A percentile compares a stretch with the other conserved stretches of the same genome.
Evolutionary conservation across 257 asterid genomes (phyloP).

Genomic region (Solanum virginianum): DNA sequence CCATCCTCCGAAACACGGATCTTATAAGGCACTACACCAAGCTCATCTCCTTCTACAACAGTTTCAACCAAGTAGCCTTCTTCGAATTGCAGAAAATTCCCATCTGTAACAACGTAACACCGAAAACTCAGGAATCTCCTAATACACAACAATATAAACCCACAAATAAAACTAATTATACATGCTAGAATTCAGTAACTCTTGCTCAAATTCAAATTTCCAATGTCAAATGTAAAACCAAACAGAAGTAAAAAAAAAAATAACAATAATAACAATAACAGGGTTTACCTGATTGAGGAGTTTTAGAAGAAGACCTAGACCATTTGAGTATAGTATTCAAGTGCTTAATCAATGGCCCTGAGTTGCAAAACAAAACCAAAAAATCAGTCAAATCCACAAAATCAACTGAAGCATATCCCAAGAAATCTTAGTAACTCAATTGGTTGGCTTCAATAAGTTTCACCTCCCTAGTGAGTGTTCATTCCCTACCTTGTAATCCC

Average conservation of each 20-base stretch:
- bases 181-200: neutral
- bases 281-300: conserved; percentile 58
- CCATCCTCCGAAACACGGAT: conserved; percentile 86
- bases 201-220: neutral
- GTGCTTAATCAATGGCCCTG: conserved; percentile 87
- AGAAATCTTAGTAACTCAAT: neutral
- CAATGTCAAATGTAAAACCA: neutral
- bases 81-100: conserved; percentile 72
- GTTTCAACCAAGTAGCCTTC: conserved; percentile 94
- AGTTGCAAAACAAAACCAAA: neutral
- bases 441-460: neutral
- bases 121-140: neutral
- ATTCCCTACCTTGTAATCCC: neutral
- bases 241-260: neutral
- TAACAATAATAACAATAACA: neutral
- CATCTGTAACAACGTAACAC: conserved; percentile 32
- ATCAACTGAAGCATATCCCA: neutral
- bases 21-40: conserved; percentile 70
- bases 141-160: neutral
- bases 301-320: conserved; percentile 71
- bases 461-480: neutral
- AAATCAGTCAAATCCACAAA: neutral
- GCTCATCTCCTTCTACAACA: conserved; percentile 83
- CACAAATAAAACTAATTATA: neutral
- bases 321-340: conserved; percentile 75